Conservation (phyloP, 495 filamentous ascomycete genomes). For the Amorphotheca resinae region DNA sequence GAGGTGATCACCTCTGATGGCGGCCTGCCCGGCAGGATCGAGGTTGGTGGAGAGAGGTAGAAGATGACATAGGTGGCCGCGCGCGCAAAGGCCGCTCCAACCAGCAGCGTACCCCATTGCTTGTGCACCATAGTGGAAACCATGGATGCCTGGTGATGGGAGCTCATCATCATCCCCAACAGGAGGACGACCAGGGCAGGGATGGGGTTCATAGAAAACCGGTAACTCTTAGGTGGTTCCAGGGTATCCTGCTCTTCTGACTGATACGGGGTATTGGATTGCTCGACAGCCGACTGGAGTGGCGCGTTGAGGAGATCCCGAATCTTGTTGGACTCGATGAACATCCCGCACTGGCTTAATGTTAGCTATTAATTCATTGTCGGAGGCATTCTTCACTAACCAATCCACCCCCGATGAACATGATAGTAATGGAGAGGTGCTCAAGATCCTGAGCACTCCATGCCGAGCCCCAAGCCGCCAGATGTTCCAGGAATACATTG, state of each 20-base stretch:
- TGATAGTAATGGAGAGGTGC: slow-evolving; percentile 81
- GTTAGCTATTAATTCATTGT: slow-evolving; percentile 9
- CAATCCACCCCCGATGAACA: slow-evolving; percentile 93
- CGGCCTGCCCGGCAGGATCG: slow-evolving; percentile 75
- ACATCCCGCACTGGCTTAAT: slow-evolving; percentile 62
- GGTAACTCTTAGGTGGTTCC: slow-evolving; percentile 49
- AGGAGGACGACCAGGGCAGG: slow-evolving; percentile 77
- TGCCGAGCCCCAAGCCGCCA: slow-evolving; percentile 51
- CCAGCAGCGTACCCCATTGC: slow-evolving; percentile 84
- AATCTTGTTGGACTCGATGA: slow-evolving; percentile 68
- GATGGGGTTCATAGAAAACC: slow-evolving; percentile 76
- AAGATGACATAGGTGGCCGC: slow-evolving; percentile 67
- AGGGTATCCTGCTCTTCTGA: slow-evolving; percentile 7
- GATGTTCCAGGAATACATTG: slow-evolving; percentile 89
- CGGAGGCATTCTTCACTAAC: slow-evolving; percentile 34
- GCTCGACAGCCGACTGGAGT: slow-evolving; percentile 28
- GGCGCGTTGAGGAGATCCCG: slow-evolving; percentile 59
- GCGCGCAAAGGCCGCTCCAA: slow-evolving; percentile 67
- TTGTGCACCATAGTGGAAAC: slow-evolving; percentile 86
- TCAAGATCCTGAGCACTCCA: slow-evolving; percentile 79
- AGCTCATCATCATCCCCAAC: slow-evolving; percentile 87
- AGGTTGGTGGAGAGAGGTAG: slow-evolving; percentile 73
- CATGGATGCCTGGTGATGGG: slow-evolving; percentile 76
- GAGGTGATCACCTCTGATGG: slow-evolving; percentile 76
- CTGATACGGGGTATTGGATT: slow-evolving; percentile 20